Percentiles rank a stretch among this genome's conserved stretches.
phyloP scores from a whole-genome alignment of 805 yeast genomes.

The Sugiyamaella floridensis region DNA sequence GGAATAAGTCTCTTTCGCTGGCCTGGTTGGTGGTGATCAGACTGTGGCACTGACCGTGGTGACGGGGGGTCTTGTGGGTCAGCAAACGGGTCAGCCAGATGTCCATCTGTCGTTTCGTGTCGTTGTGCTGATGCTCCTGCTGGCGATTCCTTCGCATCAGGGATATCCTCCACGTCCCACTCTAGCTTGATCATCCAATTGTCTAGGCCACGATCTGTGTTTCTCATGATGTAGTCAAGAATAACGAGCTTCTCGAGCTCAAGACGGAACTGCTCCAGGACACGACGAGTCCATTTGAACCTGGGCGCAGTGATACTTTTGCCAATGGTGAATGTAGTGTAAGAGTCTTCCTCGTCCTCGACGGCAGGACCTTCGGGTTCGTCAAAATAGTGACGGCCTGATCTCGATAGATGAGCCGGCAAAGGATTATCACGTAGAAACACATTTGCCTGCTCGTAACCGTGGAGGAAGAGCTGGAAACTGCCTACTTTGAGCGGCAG shows the following conservation, averaged over 20 bases:
- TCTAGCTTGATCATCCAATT: constrained; percentile 68
- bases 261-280: constrained; percentile 45
- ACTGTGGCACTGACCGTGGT: constrained; percentile 7
- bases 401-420: constrained; percentile 30
- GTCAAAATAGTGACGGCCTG: not conserved
- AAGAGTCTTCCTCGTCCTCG: constrained; percentile 7
- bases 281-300: constrained; percentile 49
- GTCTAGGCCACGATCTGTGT: constrained; percentile 68
- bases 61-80: not conserved
- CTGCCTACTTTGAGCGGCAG: constrained; percentile 54
- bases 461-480: constrained; percentile 55
- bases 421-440: constrained; percentile 52
- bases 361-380: not conserved
- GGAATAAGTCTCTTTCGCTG: constrained; percentile 30
- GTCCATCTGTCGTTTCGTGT: not conserved
- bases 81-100: not conserved
- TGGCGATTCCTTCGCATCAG: constrained; percentile 1
- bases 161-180: constrained; percentile 29
- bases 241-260: constrained; percentile 65
- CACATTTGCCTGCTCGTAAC: constrained; percentile 53
- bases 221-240: constrained; percentile 63
- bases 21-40: constrained; percentile 2
- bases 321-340: not conserved
- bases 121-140: not conserved
- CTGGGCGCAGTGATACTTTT: constrained; percentile 6